These are phyloP conservation scores for Phialophora macrospora DNA, from an alignment of 2,329 filamentous ascomycete genomes.

Conservation along the genomic window DNA sequence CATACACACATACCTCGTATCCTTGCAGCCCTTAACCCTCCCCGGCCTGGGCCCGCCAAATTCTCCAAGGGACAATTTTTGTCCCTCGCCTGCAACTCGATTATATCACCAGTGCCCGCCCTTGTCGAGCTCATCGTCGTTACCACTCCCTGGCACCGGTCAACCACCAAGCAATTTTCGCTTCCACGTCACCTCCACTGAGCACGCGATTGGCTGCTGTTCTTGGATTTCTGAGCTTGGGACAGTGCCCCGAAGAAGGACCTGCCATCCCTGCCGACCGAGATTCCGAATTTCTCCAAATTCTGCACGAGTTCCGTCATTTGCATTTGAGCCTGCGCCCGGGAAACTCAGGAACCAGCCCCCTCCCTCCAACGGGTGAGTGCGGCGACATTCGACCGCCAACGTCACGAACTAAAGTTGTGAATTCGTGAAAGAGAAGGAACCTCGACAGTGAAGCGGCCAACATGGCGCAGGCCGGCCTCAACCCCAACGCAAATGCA, in stretches of 20 bases:
- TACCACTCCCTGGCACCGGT: slow-evolving; percentile 19
- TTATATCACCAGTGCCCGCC: slow-evolving; percentile 28
- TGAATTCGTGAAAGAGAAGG: slow-evolving; percentile 30
- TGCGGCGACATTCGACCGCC: slow-evolving; percentile 21
- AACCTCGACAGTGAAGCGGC: slow-evolving; percentile 18
- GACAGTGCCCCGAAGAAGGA: slow-evolving; percentile 22
- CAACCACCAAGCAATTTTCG: slow-evolving; percentile 12
- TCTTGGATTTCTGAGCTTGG: slow-evolving; percentile 4
- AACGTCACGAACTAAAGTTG: slow-evolving; percentile 9
- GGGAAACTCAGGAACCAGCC: slow-evolving; percentile 32
- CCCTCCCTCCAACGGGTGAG: slow-evolving; percentile 28
- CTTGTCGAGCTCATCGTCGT: slow-evolving; percentile 27
- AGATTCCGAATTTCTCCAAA: slow-evolving; percentile 37
- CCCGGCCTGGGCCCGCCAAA: slow-evolving; percentile 15
- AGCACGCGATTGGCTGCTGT: slow-evolving; percentile 7
- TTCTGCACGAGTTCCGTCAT: slow-evolving; percentile 35
- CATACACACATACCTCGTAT: slow-evolving; percentile 1
- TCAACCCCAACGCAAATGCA: slow-evolving; percentile 56
- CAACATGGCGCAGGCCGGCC: slow-evolving; percentile 39
- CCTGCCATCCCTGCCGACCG: slow-evolving; percentile 34
- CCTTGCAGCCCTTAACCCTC: slow-evolving; percentile 12
- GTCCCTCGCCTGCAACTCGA: slow-evolving; percentile 28
- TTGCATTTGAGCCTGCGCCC: slow-evolving; percentile 28
- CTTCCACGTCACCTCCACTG: slow-evolving; percentile 15
- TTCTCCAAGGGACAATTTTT: slow-evolving; percentile 24